Base-by-base conservation (phyloP, 2,329 filamentous ascomycete genomes). In the Fusarium neocosmosporiellum region DNA sequence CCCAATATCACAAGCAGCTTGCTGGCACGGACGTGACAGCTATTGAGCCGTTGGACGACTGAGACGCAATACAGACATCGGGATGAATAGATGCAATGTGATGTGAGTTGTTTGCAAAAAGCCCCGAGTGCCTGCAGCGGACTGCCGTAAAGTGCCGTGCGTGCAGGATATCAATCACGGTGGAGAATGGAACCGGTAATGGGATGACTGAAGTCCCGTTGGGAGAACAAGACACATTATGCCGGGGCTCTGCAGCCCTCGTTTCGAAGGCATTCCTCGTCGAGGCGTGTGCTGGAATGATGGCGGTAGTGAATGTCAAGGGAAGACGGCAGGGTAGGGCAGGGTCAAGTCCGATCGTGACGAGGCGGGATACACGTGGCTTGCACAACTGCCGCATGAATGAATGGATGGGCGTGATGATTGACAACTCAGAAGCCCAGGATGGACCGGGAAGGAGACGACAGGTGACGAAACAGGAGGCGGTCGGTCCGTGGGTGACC, bases 241-340 rank as follows among this genome's bases (percentile, higher is more conserved):
- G 41, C 41, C 46, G 43, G 50, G 50, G 36, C 41, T 60, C 66
- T 61, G 62, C 33, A 70, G 70, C 67, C 63, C 67, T 43, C 71
- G 70, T 73, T 73, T 73, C 70, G 71, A 54, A 69, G 55, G 24
- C 60, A 63, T 73, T 74, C 68, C 71, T 50, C 16, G 27, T 50
- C 27, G 53, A 27, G 36, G 48, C 29, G 33, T 33, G 24, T 7
- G 5, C 18, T 71, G 71, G 71, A 74, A 73, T 74, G 71, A 48
- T 54, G 60, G 29, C 65, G 33, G 27, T 22, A 41, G 59, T 57
- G 34, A 68, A 71, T 31, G 22, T 60, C 14, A 22, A 73, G 71
- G 71, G 71, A 65, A 67, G 39, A 14, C 43, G 37, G 48, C 27
- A 31, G 50, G 57, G 60, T 14, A 20, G 33, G 43, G n/a, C n/a